Percentiles rank a stretch among this genome's conserved stretches.
These are phyloP conservation scores for Tagetes patula DNA, from an alignment of 129 eudicot genomes.

Conservation along the genomic window DNA sequence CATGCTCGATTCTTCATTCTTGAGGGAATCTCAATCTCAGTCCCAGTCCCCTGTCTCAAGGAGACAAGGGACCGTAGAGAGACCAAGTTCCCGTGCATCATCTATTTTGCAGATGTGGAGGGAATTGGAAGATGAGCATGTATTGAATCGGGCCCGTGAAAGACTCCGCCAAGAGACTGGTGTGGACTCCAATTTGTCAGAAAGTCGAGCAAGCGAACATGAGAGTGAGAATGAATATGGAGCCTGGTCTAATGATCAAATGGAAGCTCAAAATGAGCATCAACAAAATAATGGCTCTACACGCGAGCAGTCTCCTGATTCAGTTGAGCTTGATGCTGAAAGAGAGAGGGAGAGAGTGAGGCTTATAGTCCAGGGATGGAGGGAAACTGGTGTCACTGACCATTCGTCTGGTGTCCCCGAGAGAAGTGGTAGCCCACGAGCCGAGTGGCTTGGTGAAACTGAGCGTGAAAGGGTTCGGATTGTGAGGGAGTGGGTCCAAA, in stretches of 20 bases:
- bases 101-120: conserved; percentile 97
- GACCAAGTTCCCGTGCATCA: conserved; percentile 68
- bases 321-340: conserved; percentile 52
- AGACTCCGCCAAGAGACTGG: conserved; percentile 67
- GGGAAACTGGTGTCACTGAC: conserved; percentile 79
- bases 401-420: conserved; percentile 54
- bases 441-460: conserved; percentile 92
- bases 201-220: conserved; percentile 55
- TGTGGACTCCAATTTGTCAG: conserved; percentile 53
- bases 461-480: conserved; percentile 96
- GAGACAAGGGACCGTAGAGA: conserved; percentile 81
- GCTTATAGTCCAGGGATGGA: conserved; percentile 93
- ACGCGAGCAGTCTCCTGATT: conserved; percentile 88
- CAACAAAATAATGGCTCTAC: conserved; percentile 58
- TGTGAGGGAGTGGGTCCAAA: conserved; percentile 97
- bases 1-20: conserved; percentile 80
- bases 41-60: conserved; percentile 65
- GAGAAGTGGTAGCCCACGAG: conserved; percentile 62
- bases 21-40: conserved; percentile 51
- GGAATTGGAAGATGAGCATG: conserved; percentile 92
- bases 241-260: conserved; percentile 61
- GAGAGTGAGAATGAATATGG: conserved; percentile 74
- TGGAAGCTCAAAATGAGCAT: conserved; percentile 47
- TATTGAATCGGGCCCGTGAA: conserved; percentile 59
- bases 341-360: conserved; percentile 95